A percentile compares a stretch with the other conserved stretches of the same genome.
These are phyloP conservation scores for Ophiostoma himal-ulmi DNA, from an alignment of 2,329 filamentous ascomycete genomes.

Conservation along the genomic window DNA sequence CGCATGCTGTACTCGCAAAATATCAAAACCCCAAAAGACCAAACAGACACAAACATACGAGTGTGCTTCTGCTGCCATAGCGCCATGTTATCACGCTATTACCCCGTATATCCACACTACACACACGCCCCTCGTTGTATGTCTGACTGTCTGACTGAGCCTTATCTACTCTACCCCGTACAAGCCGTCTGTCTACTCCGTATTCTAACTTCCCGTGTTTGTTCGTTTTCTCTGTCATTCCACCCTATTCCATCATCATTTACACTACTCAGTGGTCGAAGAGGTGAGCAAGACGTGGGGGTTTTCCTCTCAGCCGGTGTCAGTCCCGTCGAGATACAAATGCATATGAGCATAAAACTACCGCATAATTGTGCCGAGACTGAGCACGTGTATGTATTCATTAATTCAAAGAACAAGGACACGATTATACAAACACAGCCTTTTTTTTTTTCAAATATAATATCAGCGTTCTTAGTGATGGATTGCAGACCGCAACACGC, in stretches of 20 bases:
- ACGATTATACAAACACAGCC: background rate
- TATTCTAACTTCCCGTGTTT: background rate
- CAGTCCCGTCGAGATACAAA: background rate
- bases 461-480: background rate
- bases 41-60: background rate
- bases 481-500: background rate
- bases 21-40: background rate
- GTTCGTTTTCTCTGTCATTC: background rate
- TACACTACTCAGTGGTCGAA: background rate
- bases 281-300: background rate
- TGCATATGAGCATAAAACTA: background rate
- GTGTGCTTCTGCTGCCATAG: conserved; percentile 5
- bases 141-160: background rate
- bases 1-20: background rate
- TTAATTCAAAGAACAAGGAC: background rate
- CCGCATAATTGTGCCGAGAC: background rate
- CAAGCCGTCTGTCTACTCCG: background rate
- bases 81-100: conserved; percentile 20
- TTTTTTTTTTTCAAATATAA: background rate
- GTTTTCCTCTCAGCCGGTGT: conserved; percentile 1
- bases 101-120: conserved; percentile 17
- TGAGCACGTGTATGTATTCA: background rate
- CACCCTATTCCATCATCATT: background rate
- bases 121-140: conserved; percentile 7
- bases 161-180: conserved; percentile 7